These are phyloP conservation scores for Zasmidium angulare DNA, from an alignment of 2,329 filamentous ascomycete genomes.

Conservation along the genomic window DNA sequence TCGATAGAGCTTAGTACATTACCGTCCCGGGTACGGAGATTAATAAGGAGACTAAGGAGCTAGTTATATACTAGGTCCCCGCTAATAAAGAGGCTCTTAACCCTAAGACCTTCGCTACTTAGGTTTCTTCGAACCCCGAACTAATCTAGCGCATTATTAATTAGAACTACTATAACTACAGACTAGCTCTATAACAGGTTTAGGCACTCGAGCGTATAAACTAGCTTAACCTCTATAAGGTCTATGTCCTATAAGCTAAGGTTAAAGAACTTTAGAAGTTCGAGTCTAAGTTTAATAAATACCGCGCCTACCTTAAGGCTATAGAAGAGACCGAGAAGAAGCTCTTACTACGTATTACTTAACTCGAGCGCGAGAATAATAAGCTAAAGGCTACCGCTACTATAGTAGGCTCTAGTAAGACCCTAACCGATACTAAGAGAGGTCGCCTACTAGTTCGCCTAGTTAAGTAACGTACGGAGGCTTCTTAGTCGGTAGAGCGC, in stretches of 20 bases:
- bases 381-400: not conserved
- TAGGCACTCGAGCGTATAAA: not conserved
- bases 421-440: too few species aligned
- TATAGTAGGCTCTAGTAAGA: too few species aligned
- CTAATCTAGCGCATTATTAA: not conserved
- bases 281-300: not conserved
- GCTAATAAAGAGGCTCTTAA: not conserved
- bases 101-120: not conserved
- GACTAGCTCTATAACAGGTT: not conserved
- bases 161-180: not conserved
- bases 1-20: not conserved
- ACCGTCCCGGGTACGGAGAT: not conserved
- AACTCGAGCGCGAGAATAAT: too few species aligned
- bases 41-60: not conserved
- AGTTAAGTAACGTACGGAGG: not conserved
- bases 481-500: not conserved
- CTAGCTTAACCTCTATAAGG: not conserved
- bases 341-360: too few species aligned
- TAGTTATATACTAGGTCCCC: not conserved
- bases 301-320: not conserved
- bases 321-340: not conserved
- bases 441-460: too few species aligned
- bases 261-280: not conserved
- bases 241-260: not conserved
- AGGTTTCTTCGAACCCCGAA: not conserved